Percentiles rank a stretch among this genome's conserved stretches.
Conservation (phyloP, 352 stramenopile species). For the Blastocystis sp. region DNA sequence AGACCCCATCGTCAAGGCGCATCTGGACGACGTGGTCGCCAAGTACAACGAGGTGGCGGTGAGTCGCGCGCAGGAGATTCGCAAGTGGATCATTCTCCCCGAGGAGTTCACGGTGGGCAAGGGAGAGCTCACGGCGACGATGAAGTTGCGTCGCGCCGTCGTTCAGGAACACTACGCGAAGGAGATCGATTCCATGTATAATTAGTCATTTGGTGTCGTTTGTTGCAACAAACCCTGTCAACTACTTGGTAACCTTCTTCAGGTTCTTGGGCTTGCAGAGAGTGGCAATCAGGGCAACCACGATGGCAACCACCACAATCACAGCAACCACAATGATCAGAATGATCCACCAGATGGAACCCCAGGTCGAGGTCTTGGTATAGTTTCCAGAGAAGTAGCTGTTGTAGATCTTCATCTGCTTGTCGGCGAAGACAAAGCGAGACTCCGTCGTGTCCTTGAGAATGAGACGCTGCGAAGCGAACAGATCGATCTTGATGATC, state of each 20-base stretch:
- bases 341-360: not conserved
- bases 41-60: constrained; percentile 58
- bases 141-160: constrained; percentile 85
- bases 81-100: constrained; percentile 74
- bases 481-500: not conserved
- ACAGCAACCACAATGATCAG: not conserved
- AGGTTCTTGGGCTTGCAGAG: too few relatives aligned
- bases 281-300: not conserved
- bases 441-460: not conserved
- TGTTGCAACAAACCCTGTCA: too few relatives aligned
- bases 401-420: not conserved
- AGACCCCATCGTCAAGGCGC: constrained; percentile 68
- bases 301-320: not conserved
- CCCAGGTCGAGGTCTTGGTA: not conserved
- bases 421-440: not conserved
- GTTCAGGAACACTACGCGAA: constrained; percentile 79
- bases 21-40: constrained; percentile 68
- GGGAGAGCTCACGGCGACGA: constrained; percentile 82
- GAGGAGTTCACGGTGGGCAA: constrained; percentile 77
- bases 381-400: not conserved
- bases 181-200: constrained; percentile 77
- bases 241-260: too few relatives aligned
- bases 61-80: constrained; percentile 63
- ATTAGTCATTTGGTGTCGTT: constrained; percentile 38
- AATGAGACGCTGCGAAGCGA: not conserved